A percentile compares a stretch with the other conserved stretches of the same genome.
Conservation (phyloP, 768 basidiomycete genomes). For the Phallus indusiatus region DNA sequence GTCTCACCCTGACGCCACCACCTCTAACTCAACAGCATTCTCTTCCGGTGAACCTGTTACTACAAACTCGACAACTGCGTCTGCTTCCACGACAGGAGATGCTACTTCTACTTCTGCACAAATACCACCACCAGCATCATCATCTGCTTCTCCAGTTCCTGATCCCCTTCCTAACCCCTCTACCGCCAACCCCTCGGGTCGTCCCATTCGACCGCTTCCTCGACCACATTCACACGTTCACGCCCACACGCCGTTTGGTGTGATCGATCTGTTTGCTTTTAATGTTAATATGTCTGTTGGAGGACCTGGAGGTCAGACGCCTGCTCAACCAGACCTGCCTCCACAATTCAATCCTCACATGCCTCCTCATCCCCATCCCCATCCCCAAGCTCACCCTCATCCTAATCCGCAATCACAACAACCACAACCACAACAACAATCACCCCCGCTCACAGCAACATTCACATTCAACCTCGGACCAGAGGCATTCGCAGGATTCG, state of each 20-base stretch:
- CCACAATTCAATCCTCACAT: conserved; percentile 10
- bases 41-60: background rate
- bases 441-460: conserved; percentile 9
- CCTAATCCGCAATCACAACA: conserved; percentile 3
- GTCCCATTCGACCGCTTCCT: conserved; percentile 31
- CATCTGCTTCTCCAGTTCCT: background rate
- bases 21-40: background rate
- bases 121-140: too few relatives aligned
- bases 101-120: background rate
- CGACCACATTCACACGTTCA: conserved; percentile 17
- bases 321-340: background rate
- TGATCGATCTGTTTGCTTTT: conserved; percentile 9
- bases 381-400: background rate
- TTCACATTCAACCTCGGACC: conserved; percentile 29
- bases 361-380: background rate
- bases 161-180: conserved; percentile 44
- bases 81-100: background rate
- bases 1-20: background rate
- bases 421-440: background rate
- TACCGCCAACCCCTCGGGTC: conserved; percentile 39
- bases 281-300: background rate
- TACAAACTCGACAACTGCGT: background rate
- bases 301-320: conserved; percentile 13
- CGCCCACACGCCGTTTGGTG: conserved; percentile 13
- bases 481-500: conserved; percentile 16